These are phyloP conservation scores for Pythium scleroteichum DNA, from an alignment of 352 stramenopile species.

Conservation along the genomic window DNA sequence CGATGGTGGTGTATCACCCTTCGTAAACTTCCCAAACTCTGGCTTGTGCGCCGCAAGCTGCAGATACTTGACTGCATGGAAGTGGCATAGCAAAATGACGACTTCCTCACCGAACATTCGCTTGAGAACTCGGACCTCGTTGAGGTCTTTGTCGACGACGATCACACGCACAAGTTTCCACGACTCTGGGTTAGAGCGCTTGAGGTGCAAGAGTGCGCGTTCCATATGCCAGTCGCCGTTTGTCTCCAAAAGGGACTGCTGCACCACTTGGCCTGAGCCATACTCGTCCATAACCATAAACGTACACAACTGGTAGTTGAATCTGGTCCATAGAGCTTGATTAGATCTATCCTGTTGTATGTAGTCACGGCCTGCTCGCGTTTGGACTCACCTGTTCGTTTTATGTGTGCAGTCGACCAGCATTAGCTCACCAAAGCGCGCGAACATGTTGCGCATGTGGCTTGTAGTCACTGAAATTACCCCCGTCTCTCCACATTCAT, in stretches of 20 bases:
- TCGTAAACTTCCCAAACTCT: neutral
- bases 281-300: constrained; percentile 21
- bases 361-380: too few species aligned
- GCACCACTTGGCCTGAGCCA: constrained; percentile 7
- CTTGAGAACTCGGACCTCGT: constrained; percentile 12
- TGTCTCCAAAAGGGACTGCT: constrained; percentile 17
- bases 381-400: constrained; percentile 11
- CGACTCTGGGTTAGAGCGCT: neutral
- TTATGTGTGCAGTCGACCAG: constrained; percentile 20
- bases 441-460: constrained; percentile 12
- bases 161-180: constrained; percentile 6
- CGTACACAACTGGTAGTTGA: constrained; percentile 13
- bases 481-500: neutral
- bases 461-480: constrained; percentile 8
- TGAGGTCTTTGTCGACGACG: constrained; percentile 21
- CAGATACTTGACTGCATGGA: constrained; percentile 20
- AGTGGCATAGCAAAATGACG: constrained; percentile 1
- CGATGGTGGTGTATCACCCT: constrained; percentile 14
- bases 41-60: constrained; percentile 3
- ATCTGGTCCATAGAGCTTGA: neutral
- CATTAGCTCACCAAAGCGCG: constrained; percentile 7
- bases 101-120: neutral
- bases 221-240: constrained; percentile 20
- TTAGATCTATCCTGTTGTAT: neutral
- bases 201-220: neutral